Evolutionary conservation across 306 rosid genomes (phyloP).

Genomic region (Quercus rubra): DNA sequence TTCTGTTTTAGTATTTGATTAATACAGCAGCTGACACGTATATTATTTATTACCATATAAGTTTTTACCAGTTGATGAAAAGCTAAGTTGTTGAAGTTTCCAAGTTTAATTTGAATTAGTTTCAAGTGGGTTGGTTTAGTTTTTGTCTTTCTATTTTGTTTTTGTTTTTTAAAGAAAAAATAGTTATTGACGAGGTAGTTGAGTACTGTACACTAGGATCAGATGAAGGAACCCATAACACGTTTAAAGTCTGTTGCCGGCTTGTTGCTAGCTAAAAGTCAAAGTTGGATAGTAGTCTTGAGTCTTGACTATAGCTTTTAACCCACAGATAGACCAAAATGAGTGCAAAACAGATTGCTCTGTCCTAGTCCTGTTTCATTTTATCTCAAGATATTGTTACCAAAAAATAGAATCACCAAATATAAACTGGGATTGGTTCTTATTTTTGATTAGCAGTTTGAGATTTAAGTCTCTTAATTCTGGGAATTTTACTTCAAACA

Average conservation of each 20-base stretch:
- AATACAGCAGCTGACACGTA: background rate
- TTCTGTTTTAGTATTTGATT: background rate
- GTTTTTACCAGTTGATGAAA: background rate
- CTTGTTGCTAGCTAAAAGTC: conserved; percentile 40
- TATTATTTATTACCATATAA: background rate
- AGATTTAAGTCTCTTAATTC: background rate
- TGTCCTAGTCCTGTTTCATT: conserved; percentile 1
- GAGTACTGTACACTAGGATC: background rate
- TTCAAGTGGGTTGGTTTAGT: background rate
- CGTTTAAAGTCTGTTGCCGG: conserved; percentile 25
- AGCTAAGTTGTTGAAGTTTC: background rate
- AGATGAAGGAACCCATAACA: conserved; percentile 17
- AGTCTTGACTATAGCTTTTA: conserved; percentile 12
- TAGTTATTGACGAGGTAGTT: background rate
- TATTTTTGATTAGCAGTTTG: background rate
- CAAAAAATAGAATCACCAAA: conserved; percentile 7
- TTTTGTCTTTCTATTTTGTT: background rate
- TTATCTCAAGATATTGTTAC: conserved; percentile 14
- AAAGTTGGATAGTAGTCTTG: conserved; percentile 28
- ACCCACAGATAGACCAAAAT: conserved; percentile 6
- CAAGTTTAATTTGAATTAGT: background rate
- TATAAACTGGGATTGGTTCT: conserved; percentile 11
- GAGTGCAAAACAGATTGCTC: background rate
- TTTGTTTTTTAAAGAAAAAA: background rate
- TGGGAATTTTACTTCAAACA: conserved; percentile 16